Evolutionary conservation across 345 rosid genomes (phyloP), one percentile per base, ranked within the genome.

Genomic region (Eucalyptus polyanthemos): DNA sequence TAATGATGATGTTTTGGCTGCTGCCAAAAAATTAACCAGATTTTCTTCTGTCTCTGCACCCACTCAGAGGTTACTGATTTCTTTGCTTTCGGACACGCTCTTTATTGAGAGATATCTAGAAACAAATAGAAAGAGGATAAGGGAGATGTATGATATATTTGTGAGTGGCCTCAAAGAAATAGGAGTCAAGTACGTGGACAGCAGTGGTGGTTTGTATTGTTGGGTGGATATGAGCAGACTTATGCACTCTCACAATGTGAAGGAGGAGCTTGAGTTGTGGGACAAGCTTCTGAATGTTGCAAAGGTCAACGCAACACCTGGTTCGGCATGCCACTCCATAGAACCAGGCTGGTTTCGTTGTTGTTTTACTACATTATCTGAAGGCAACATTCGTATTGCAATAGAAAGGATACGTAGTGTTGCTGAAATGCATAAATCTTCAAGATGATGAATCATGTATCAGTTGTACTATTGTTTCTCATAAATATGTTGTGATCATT

Each of bases 331-430:
- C 91, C 98, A 96, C 91, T 95, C 98, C 93, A 96, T 95, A 89
- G 97, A 98, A 91, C 97, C 97, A 2, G 99, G 99, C 88, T 98
- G 99, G 99, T 98, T 98, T 88, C 91, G 99, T 45, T 97, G 98
- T 89, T 95, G 98, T 94, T 97, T 96, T 92, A 92, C 99, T 7
- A 90, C 95, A 81, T 91, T 97, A 90, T 90, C 93, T 22, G 89
- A 89, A 90, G 96, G 94, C 89, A 97, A 97, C 91, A 91, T 97
- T 92, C 95, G 95, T 87, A 47, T 93, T 60, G 94, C 95, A 24
- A 89, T 97, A 60, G 96, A 93, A 49, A 91, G 98, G 91, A 96
- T 96, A 65, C 89, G 86, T 37, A 93, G 88, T 90, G 94, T 95
- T 89, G 90, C 91, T 65, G 95, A 94, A 92, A 90, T 92, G 72